These are phyloP conservation scores for Parsonsia alboflavescens DNA, from an alignment of 257 asterid species.

Conservation along the genomic window DNA sequence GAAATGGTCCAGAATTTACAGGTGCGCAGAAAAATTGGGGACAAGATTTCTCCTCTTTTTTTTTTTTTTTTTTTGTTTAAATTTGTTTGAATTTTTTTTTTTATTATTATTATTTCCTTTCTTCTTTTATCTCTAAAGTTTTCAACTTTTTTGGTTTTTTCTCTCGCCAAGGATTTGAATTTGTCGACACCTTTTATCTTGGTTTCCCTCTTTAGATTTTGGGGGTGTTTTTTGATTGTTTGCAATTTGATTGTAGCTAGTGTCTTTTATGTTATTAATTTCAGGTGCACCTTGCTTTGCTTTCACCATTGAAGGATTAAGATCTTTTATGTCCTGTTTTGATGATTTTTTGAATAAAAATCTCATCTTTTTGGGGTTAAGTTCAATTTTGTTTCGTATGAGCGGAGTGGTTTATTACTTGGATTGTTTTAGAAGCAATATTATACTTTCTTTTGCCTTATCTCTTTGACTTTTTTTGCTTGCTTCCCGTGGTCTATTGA, in stretches of 20 bases:
- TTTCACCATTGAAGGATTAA: neutral
- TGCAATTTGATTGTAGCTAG: neutral
- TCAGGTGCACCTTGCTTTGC: neutral
- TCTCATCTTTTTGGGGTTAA: neutral
- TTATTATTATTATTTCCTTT: neutral
- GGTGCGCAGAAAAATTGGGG: constrained; percentile 24
- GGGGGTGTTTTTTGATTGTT: neutral
- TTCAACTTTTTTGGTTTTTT: neutral
- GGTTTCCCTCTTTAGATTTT: neutral
- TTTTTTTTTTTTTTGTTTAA: neutral
- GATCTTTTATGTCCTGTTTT: constrained; percentile 10
- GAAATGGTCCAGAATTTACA: constrained; percentile 32
- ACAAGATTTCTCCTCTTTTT: neutral
- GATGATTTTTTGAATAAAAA: neutral
- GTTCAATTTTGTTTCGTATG: neutral
- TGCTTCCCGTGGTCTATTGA: neutral
- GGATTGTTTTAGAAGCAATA: neutral
- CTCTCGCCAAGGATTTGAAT: neutral
- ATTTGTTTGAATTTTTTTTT: neutral
- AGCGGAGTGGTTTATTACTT: neutral
- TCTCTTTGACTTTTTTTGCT: neutral
- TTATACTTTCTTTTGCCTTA: neutral
- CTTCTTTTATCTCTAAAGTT: neutral
- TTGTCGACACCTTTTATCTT: neutral
- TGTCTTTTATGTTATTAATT: neutral